Conservation (phyloP, 2,329 filamentous ascomycete species). For the Ophiosphaerella herpotricha region DNA sequence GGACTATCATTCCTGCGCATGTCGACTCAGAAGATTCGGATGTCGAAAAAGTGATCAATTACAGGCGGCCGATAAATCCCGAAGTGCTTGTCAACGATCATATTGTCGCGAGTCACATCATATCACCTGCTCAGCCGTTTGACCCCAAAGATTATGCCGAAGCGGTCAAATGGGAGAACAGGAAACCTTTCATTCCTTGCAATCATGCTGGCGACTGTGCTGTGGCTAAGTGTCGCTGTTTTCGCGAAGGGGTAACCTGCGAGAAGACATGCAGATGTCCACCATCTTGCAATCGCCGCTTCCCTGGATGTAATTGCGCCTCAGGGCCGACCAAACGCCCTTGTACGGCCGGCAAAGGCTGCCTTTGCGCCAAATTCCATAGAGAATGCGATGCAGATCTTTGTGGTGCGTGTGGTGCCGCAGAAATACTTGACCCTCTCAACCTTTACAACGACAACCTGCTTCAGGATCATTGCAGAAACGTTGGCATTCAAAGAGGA, state of each 20-base stretch:
- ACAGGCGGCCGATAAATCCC: slow-evolving; percentile 24
- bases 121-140: slow-evolving; percentile 17
- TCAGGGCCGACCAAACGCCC: slow-evolving; percentile 44
- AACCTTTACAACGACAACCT: slow-evolving; percentile 65
- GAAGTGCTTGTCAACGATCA: slow-evolving; percentile 3
- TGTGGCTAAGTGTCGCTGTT: slow-evolving; percentile 66
- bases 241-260: slow-evolving; percentile 65
- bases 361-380: slow-evolving; percentile 72
- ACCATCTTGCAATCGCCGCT: slow-evolving; percentile 59
- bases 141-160: slow-evolving; percentile 36
- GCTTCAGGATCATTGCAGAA: slow-evolving; percentile 67
- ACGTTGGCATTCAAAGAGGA: slow-evolving; percentile 72
- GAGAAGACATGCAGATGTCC: slow-evolving; percentile 75
- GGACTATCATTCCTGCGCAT: slow-evolving; percentile 9
- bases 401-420: slow-evolving; percentile 71
- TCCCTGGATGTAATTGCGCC: slow-evolving; percentile 49
- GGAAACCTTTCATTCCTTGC: slow-evolving; percentile 67
- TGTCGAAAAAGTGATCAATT: slow-evolving; percentile 31
- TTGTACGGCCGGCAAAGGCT: slow-evolving; percentile 49
- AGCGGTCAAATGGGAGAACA: slow-evolving; percentile 60
- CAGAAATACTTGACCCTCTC: slow-evolving; percentile 69
- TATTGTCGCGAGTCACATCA: slow-evolving; percentile 1
- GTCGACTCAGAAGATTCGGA: slow-evolving; percentile 20
- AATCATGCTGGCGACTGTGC: slow-evolving; percentile 69
- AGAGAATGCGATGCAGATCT: slow-evolving; percentile 81